These are phyloP conservation scores for Mycena galericulata DNA, from an alignment of 768 basidiomycete genomes.

Conservation along the genomic window DNA sequence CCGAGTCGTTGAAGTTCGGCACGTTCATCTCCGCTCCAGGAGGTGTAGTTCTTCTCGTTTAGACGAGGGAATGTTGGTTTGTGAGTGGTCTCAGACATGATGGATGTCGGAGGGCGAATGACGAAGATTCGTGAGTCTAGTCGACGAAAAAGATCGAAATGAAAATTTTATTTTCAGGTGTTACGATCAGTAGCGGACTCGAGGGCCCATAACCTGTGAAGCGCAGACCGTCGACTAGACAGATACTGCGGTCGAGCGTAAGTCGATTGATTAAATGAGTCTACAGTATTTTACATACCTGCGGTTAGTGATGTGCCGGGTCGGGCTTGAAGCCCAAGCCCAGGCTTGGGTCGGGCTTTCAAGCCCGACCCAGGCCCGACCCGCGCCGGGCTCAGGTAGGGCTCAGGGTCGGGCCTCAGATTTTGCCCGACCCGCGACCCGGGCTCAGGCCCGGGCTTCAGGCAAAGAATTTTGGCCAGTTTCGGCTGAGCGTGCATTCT, in stretches of 20 bases:
- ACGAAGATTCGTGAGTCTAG: background rate
- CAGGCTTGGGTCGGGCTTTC: too few relatives aligned
- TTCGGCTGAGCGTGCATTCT: slow-evolving; percentile 4
- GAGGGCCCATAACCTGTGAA: slow-evolving; percentile 31
- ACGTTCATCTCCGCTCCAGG: slow-evolving; percentile 8
- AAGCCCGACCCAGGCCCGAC: too few relatives aligned
- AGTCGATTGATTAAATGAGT: too few relatives aligned
- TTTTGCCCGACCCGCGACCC: too few relatives aligned
- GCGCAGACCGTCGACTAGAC: background rate
- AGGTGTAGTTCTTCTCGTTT: slow-evolving; percentile 15
- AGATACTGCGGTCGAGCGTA: slow-evolving; percentile 26
- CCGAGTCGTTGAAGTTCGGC: slow-evolving; percentile 23
- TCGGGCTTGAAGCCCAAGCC: too few relatives aligned
- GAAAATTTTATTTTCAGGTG: background rate
- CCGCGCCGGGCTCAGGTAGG: too few relatives aligned
- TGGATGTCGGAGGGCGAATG: background rate
- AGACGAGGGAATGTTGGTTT: slow-evolving; percentile 18
- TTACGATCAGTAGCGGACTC: background rate
- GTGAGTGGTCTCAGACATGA: slow-evolving; percentile 9
- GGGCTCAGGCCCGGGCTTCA: too few relatives aligned
- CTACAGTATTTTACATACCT: too few relatives aligned
- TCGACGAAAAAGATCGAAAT: background rate
- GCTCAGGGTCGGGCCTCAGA: too few relatives aligned
- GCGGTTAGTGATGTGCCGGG: too few relatives aligned
- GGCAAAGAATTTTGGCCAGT: too few relatives aligned